These are phyloP conservation scores for Candida rishiriensis DNA, from an alignment of 805 yeast species.

Conservation along the genomic window DNA sequence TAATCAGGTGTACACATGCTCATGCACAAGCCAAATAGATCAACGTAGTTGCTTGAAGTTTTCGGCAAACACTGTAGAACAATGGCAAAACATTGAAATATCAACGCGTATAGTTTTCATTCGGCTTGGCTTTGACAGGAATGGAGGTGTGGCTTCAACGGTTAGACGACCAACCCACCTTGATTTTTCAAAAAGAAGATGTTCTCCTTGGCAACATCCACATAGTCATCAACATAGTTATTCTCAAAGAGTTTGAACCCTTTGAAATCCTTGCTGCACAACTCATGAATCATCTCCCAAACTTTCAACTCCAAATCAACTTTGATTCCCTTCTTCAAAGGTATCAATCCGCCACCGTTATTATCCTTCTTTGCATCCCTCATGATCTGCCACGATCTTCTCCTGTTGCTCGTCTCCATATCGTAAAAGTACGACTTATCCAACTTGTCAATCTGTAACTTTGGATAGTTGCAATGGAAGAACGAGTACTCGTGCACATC, in stretches of 20 bases:
- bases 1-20: no score
- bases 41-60: no score
- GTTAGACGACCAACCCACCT: conserved; percentile 10
- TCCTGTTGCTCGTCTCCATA: conserved; percentile 11
- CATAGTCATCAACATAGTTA: conserved; percentile 25
- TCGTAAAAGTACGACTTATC: conserved; percentile 16
- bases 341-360: conserved; percentile 17
- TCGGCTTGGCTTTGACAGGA: no score
- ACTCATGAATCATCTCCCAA: conserved; percentile 22
- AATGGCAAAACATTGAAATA: no score
- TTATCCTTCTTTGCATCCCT: conserved; percentile 28
- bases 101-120: no score
- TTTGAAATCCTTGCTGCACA: conserved; percentile 21
- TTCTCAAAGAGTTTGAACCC: conserved; percentile 22
- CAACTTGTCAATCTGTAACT: conserved; percentile 20
- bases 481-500: conserved; percentile 21
- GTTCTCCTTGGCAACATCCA: conserved; percentile 16
- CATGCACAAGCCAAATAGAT: no score
- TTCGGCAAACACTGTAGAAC: no score
- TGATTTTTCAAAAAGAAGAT: conserved; percentile 14
- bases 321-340: conserved; percentile 15
- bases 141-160: no score
- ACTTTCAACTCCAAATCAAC: conserved; percentile 25
- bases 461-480: conserved; percentile 31
- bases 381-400: conserved; percentile 25